phyloP scores from a whole-genome alignment of 306 rosid species.

The Casuarina equisetifolia region DNA sequence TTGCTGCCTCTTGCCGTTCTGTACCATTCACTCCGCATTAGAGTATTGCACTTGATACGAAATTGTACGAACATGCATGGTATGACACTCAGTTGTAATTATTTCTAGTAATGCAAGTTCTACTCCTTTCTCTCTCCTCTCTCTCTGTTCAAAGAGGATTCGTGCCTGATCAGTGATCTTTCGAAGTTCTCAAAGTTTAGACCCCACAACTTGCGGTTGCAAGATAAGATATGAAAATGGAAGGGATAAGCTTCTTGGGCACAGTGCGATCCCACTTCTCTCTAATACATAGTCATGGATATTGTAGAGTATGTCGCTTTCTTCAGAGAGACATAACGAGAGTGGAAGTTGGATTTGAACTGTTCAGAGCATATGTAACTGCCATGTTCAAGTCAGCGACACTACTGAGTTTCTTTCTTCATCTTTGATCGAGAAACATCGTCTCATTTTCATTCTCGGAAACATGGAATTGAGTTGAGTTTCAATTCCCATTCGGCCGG shows the following conservation, averaged over 20 bases:
- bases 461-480: neutral
- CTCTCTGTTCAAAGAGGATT: conserved; percentile 1
- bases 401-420: neutral
- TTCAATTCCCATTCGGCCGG: neutral
- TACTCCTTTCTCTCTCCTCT: conserved; percentile 10
- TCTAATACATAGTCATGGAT: conserved; percentile 35
- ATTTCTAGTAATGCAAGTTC: conserved; percentile 10
- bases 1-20: conserved; percentile 38
- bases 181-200: conserved; percentile 48
- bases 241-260: conserved; percentile 76
- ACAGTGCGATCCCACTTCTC: conserved; percentile 59
- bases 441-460: too few species aligned
- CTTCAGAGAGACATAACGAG: neutral
- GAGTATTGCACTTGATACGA: conserved; percentile 46
- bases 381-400: neutral
- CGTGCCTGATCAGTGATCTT: conserved; percentile 41
- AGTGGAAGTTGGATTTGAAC: neutral
- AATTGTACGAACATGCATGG: conserved; percentile 70
- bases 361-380: neutral
- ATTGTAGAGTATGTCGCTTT: conserved; percentile 33
- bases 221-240: conserved; percentile 66
- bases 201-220: conserved; percentile 60
- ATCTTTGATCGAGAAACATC: too few species aligned
- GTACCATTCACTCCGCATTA: conserved; percentile 30
- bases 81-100: conserved; percentile 19